These are phyloP conservation scores for Shiraia bambusicola DNA, from an alignment of 2,329 filamentous ascomycete species.

Conservation along the genomic window DNA sequence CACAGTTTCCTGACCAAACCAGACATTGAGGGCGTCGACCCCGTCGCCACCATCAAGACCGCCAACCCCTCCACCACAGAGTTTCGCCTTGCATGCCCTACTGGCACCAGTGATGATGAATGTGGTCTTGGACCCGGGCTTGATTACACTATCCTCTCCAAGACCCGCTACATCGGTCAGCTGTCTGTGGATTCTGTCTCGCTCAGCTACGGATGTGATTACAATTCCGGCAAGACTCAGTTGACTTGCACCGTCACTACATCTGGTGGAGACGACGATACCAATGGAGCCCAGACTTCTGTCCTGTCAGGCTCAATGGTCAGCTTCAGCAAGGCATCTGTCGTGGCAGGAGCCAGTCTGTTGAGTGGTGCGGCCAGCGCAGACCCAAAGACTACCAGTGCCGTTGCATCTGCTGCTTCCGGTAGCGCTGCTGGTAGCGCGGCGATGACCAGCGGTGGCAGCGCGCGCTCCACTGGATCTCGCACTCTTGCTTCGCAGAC, in stretches of 20 bases:
- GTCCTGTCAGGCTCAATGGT: slow-evolving; percentile 21
- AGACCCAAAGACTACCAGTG: slow-evolving; percentile 7
- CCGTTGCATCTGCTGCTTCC: slow-evolving; percentile 10
- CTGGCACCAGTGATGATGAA: slow-evolving; percentile 16
- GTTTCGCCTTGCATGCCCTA: slow-evolving; percentile 26
- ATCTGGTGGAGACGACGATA: slow-evolving; percentile 17
- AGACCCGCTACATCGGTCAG: slow-evolving; percentile 23
- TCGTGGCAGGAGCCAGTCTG: slow-evolving; percentile 26
- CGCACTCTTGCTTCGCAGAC: slow-evolving; percentile 6
- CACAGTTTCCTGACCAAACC: neutral
- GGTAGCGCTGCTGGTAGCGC: no score
- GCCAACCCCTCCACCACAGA: slow-evolving; percentile 25
- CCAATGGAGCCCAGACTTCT: slow-evolving; percentile 11
- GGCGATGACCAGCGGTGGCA: slow-evolving; percentile 6
- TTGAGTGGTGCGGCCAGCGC: slow-evolving; percentile 18
- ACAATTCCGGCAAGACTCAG: slow-evolving; percentile 19
- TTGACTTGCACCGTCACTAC: slow-evolving; percentile 31
- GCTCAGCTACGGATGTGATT: slow-evolving; percentile 31
- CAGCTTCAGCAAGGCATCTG: slow-evolving; percentile 22
- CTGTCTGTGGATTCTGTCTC: slow-evolving; percentile 17
- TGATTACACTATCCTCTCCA: slow-evolving; percentile 19
- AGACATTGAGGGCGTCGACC: slow-evolving; percentile 21
- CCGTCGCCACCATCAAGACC: slow-evolving; percentile 26
- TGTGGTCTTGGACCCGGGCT: slow-evolving; percentile 31
- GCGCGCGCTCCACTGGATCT: slow-evolving; percentile 7